Percentiles rank a stretch among this genome's conserved stretches.
phyloP scores from a whole-genome alignment of 2,329 filamentous ascomycete genomes.

The Teratosphaeria pseudoeucalypti region DNA sequence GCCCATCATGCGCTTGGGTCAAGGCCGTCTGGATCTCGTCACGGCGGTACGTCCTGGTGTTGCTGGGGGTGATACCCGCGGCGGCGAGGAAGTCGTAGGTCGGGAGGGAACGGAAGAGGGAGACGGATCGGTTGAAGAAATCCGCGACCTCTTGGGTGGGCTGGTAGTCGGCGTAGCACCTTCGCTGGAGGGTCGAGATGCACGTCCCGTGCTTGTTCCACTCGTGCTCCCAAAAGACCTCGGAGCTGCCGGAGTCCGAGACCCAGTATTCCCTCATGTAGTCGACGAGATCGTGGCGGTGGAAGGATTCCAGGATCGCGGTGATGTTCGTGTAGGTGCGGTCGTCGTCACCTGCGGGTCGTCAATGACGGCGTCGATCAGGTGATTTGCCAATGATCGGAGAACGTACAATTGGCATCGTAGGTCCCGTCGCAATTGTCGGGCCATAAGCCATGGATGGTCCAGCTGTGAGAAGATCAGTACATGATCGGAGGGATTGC shows the following conservation, averaged over 20 bases:
- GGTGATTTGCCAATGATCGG: too few species aligned
- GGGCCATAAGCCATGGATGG: conserved; percentile 55
- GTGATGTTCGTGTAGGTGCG: conserved; percentile 57
- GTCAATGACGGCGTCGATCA: too few species aligned
- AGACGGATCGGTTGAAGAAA: conserved; percentile 57
- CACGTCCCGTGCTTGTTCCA: conserved; percentile 66
- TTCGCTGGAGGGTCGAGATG: conserved; percentile 55
- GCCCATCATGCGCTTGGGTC: conserved; percentile 39
- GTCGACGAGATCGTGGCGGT: conserved; percentile 46
- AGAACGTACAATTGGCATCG: conserved; percentile 29
- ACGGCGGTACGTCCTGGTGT: conserved; percentile 44
- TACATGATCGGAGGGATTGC: not conserved
- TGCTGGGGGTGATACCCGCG: conserved; percentile 50
- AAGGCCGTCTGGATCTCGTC: conserved; percentile 45
- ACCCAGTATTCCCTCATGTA: conserved; percentile 65
- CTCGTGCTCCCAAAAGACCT: conserved; percentile 58
- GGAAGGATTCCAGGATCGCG: conserved; percentile 47
- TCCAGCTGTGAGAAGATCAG: conserved; percentile 43
- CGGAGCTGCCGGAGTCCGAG: conserved; percentile 53
- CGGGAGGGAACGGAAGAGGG: conserved; percentile 55
- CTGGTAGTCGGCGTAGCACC: conserved; percentile 51
- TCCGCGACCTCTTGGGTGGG: conserved; percentile 55
- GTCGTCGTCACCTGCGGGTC: conserved; percentile 15
- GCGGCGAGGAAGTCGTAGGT: conserved; percentile 52
- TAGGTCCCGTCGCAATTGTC: conserved; percentile 59